These are phyloP conservation scores for Endothia cerciana DNA, from an alignment of 2,329 filamentous ascomycete species.

Conservation along the genomic window DNA sequence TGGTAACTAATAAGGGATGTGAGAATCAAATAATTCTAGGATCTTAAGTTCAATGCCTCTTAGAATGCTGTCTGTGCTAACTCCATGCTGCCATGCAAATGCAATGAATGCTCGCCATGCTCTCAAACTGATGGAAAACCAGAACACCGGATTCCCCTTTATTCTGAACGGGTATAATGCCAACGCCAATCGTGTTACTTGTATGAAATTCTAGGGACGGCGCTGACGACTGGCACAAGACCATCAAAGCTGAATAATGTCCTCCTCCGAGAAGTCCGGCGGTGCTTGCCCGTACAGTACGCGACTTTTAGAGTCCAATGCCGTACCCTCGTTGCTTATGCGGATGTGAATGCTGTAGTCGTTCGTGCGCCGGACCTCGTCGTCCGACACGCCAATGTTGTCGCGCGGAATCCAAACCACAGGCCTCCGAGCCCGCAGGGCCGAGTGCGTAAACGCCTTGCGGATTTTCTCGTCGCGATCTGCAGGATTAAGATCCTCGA, in stretches of 20 bases:
- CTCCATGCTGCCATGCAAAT: not conserved
- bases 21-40: not conserved
- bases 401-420: constrained; percentile 95
- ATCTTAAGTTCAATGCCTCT: not conserved
- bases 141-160: not conserved
- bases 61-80: not conserved
- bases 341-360: constrained; percentile 79
- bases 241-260: constrained; percentile 67
- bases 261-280: constrained; percentile 86
- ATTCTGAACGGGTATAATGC: not conserved
- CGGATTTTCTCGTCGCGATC: constrained; percentile 85
- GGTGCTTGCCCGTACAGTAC: constrained; percentile 86
- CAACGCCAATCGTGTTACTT: not conserved
- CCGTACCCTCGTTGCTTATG: constrained; percentile 93
- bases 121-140: not conserved
- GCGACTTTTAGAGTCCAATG: constrained; percentile 79
- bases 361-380: constrained; percentile 81
- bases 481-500: constrained; percentile 90
- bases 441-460: constrained; percentile 88
- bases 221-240: not conserved
- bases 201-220: not conserved
- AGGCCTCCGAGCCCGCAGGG: constrained; percentile 80
- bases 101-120: not conserved
- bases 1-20: not conserved
- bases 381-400: constrained; percentile 85